Percentiles rank a stretch among this genome's conserved stretches.
phyloP scores from a whole-genome alignment of 306 rosid genomes.

The Dalbergia oliveri region DNA sequence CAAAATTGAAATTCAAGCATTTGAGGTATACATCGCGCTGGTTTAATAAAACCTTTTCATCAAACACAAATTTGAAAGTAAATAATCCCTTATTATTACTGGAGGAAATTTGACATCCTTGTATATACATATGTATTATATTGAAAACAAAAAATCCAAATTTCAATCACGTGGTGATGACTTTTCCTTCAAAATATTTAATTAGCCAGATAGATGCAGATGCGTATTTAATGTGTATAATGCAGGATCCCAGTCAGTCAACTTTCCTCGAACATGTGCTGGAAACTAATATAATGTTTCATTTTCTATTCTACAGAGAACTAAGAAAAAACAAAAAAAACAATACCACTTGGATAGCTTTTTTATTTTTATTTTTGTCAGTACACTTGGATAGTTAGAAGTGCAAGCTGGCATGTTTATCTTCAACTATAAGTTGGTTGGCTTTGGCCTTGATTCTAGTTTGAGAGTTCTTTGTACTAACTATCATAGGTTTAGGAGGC shows the following conservation, averaged over 20 bases:
- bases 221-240: not conserved
- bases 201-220: not conserved
- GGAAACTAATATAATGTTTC: not conserved
- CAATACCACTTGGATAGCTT: too few species aligned
- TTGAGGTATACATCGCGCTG: too few species aligned
- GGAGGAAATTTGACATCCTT: too few species aligned
- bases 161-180: not conserved
- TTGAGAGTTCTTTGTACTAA: not conserved
- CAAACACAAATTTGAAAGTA: too few species aligned
- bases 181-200: not conserved
- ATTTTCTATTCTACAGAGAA: not conserved
- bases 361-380: too few species aligned
- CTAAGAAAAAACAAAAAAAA: too few species aligned
- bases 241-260: slow-evolving; percentile 31
- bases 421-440: not conserved
- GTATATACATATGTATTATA: too few species aligned
- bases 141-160: too few species aligned
- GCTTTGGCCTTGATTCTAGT: not conserved
- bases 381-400: not conserved
- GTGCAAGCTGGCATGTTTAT: slow-evolving; percentile 25
- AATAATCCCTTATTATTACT: too few species aligned
- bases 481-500: too few species aligned
- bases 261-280: slow-evolving; percentile 31
- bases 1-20: too few species aligned
- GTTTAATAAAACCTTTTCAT: too few species aligned